Conservation (phyloP, 2,329 filamentous ascomycete genomes). For the Fusarium hostae region DNA sequence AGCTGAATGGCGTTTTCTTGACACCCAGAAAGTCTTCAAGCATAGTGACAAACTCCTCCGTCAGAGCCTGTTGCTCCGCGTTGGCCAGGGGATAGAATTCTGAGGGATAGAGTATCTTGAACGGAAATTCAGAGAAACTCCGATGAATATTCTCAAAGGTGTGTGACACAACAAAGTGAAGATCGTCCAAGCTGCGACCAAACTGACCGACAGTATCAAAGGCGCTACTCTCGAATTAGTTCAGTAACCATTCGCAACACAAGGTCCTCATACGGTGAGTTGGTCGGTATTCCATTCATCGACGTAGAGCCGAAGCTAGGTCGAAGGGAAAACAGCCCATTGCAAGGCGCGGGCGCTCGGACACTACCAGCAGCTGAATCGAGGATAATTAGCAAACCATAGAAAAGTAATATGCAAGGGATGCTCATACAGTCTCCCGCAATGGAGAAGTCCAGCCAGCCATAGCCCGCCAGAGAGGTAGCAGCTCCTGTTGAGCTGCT, state of each 20-base stretch:
- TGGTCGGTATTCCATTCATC: background rate
- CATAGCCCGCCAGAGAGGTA: accelerated
- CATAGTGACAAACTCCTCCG: accelerated
- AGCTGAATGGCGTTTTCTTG: background rate
- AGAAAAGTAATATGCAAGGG: background rate
- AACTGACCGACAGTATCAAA: background rate
- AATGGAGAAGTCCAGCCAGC: background rate
- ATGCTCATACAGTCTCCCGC: background rate
- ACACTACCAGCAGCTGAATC: background rate
- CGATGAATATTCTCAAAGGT: background rate
- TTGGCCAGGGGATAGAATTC: background rate
- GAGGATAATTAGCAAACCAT: background rate
- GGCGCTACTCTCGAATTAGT: accelerated
- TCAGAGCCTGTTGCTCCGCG: background rate
- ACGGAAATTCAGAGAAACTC: accelerated
- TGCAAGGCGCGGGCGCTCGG: background rate
- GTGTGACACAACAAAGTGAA: background rate
- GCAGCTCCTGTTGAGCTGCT: background rate
- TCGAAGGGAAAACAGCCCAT: background rate
- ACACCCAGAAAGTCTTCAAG: background rate
- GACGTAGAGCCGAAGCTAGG: background rate
- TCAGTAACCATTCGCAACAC: background rate
- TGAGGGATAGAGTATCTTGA: background rate
- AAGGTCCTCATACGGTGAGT: background rate
- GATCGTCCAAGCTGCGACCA: background rate